Conservation (phyloP, 2,329 filamentous ascomycete species). For the Aspergillus felis region DNA sequence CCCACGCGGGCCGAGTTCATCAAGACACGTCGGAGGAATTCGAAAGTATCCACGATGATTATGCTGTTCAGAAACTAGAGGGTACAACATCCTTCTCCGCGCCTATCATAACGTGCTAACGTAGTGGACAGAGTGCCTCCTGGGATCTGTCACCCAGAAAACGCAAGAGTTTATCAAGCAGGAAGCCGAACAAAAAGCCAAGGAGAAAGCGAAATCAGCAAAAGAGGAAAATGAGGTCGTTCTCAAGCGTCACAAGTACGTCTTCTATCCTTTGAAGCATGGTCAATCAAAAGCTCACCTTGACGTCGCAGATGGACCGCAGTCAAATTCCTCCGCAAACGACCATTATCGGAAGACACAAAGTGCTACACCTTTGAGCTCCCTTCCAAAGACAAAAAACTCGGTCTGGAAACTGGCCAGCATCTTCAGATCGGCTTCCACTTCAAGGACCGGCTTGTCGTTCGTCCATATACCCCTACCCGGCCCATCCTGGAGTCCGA, state of each 20-base stretch:
- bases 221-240: slow-evolving; percentile 33
- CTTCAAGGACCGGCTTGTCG: slow-evolving; percentile 48
- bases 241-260: slow-evolving; percentile 33
- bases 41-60: slow-evolving; percentile 50
- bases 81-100: slow-evolving; percentile 35
- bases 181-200: slow-evolving; percentile 39
- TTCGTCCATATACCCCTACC: slow-evolving; percentile 51
- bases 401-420: slow-evolving; percentile 50
- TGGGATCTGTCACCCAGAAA: slow-evolving; percentile 50
- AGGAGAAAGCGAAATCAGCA: slow-evolving; percentile 36
- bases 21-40: slow-evolving; percentile 49
- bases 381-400: slow-evolving; percentile 35
- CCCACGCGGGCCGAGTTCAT: slow-evolving; percentile 50
- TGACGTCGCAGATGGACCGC: slow-evolving; percentile 41
- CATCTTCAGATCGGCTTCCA: slow-evolving; percentile 54
- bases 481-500: slow-evolving; percentile 40
- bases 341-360: slow-evolving; percentile 40
- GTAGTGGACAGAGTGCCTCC: slow-evolving; percentile 44
- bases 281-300: background rate
- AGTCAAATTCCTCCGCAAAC: slow-evolving; percentile 41
- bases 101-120: slow-evolving; percentile 28
- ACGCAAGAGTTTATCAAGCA: slow-evolving; percentile 46
- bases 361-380: slow-evolving; percentile 11
- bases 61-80: slow-evolving; percentile 48
- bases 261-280: background rate